These are phyloP conservation scores for Lactifluus hygrophoroides DNA, from an alignment of 768 basidiomycete genomes.

Conservation along the genomic window DNA sequence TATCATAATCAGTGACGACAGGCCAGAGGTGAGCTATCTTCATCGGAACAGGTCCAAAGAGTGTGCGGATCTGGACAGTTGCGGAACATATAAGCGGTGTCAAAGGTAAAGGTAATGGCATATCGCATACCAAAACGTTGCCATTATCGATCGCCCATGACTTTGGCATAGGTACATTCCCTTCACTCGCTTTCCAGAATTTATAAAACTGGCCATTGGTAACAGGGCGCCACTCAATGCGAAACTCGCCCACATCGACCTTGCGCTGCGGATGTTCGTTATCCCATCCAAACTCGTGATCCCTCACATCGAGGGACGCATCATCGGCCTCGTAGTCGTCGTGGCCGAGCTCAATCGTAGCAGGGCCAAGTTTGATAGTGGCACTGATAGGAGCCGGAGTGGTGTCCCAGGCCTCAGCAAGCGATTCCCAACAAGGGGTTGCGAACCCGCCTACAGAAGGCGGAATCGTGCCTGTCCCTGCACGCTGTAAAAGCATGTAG, in stretches of 20 bases:
- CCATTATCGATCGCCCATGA: slow-evolving; percentile 61
- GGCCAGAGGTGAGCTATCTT: slow-evolving; percentile 81
- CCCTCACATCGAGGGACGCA: slow-evolving; percentile 26
- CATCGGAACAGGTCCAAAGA: slow-evolving; percentile 80
- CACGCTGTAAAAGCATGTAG: slow-evolving; percentile 87
- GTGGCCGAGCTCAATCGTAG: slow-evolving; percentile 61
- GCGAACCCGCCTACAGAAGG: slow-evolving; percentile 69
- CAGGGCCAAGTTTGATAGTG: slow-evolving; percentile 53
- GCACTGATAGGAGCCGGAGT: slow-evolving; percentile 34
- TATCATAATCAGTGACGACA: slow-evolving; percentile 65
- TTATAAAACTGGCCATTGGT: slow-evolving; percentile 81
- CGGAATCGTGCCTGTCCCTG: slow-evolving; percentile 68
- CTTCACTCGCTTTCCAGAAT: slow-evolving; percentile 47
- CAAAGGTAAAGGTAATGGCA: neutral
- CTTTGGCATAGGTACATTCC: slow-evolving; percentile 47
- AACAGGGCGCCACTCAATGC: slow-evolving; percentile 77
- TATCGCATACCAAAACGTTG: slow-evolving; percentile 37
- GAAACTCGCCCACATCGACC: slow-evolving; percentile 59
- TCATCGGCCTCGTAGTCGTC: slow-evolving; percentile 77
- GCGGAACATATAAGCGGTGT: neutral
- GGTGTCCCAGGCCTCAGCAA: slow-evolving; percentile 41
- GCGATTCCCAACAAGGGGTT: slow-evolving; percentile 58
- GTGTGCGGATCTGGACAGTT: slow-evolving; percentile 55
- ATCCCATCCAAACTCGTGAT: slow-evolving; percentile 89
- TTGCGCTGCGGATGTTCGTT: slow-evolving; percentile 70